Conservation (phyloP, 2,329 filamentous ascomycete species). For the Aciculosporium take region DNA sequence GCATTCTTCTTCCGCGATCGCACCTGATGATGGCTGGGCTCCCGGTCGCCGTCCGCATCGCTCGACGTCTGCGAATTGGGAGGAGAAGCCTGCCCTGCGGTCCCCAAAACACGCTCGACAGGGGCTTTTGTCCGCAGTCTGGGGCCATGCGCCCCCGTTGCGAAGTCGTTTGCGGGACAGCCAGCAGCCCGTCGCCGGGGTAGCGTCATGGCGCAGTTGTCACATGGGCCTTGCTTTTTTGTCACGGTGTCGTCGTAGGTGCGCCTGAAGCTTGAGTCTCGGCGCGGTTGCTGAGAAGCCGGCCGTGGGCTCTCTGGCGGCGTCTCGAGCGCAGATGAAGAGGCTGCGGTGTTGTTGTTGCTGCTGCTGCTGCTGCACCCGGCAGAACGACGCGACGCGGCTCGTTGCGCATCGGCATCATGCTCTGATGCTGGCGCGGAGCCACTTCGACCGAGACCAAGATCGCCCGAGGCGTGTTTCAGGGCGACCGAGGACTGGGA, state of each 20-base stretch:
- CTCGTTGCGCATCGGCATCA: slow-evolving; percentile 28
- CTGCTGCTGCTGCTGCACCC: neutral
- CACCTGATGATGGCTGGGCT: slow-evolving; percentile 22
- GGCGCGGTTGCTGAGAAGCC: slow-evolving; percentile 25
- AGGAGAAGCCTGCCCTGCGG: slow-evolving; percentile 32
- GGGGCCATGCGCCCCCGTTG: slow-evolving; percentile 32
- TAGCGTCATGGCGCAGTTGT: slow-evolving; percentile 54
- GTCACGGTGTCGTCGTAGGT: slow-evolving; percentile 54
- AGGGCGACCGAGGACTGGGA: slow-evolving; percentile 24
- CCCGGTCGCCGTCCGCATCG: slow-evolving; percentile 38
- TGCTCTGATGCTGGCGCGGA: slow-evolving; percentile 30
- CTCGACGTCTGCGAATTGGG: slow-evolving; percentile 38
- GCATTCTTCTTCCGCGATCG: slow-evolving; percentile 28
- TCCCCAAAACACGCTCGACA: slow-evolving; percentile 42
- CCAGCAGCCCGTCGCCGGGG: slow-evolving; percentile 26
- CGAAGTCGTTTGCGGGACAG: slow-evolving; percentile 14
- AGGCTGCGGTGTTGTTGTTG: slow-evolving; percentile 13
- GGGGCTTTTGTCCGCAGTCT: slow-evolving; percentile 47
- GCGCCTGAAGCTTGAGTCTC: slow-evolving; percentile 45
- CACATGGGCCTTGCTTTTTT: slow-evolving; percentile 48
- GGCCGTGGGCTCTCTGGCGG: slow-evolving; percentile 43
- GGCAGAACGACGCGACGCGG: slow-evolving; percentile 27
- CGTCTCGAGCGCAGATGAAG: slow-evolving; percentile 35
- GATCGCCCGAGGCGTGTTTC: slow-evolving; percentile 32
- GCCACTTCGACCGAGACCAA: slow-evolving; percentile 31